Conservation (phyloP, 148 eudicot species). For the Cornus suecica region DNA sequence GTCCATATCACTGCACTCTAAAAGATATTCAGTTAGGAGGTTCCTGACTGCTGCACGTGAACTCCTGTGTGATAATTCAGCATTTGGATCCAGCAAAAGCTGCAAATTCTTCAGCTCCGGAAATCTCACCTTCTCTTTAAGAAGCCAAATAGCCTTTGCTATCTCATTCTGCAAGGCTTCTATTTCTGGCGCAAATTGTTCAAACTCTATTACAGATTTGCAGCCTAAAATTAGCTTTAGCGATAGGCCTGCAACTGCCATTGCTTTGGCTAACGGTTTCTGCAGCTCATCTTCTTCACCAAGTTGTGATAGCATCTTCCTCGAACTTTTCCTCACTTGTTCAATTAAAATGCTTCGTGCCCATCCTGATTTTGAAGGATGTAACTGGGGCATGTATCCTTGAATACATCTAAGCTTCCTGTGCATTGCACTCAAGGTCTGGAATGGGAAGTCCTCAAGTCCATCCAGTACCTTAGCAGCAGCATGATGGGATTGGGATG, state of each 20-base stretch:
- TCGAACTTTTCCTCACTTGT: conserved; percentile 28
- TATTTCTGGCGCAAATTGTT: conserved; percentile 38
- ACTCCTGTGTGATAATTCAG: conserved; percentile 25
- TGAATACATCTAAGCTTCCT: conserved; percentile 53
- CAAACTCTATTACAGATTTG: conserved; percentile 26
- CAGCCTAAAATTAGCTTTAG: conserved; percentile 27
- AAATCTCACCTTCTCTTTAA: conserved; percentile 35
- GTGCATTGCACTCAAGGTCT: conserved; percentile 53
- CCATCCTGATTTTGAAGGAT: conserved; percentile 29
- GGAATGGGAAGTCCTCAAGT: conserved; percentile 42
- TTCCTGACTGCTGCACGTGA: conserved; percentile 36
- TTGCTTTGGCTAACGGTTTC: conserved; percentile 57
- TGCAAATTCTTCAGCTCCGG: conserved; percentile 40
- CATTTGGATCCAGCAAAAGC: conserved; percentile 41
- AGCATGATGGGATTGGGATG: conserved; percentile 35
- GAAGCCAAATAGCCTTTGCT: conserved; percentile 50
- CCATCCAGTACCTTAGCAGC: conserved; percentile 46
- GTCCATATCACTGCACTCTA: conserved; percentile 79
- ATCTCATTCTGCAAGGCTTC: conserved; percentile 56
- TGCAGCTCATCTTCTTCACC: conserved; percentile 42
- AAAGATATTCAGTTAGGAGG: conserved; percentile 64
- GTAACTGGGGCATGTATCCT: conserved; percentile 39
- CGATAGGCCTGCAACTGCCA: conserved; percentile 58
- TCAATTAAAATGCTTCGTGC: conserved; percentile 25
- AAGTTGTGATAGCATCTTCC: conserved; percentile 39